A percentile compares a stretch with the other conserved stretches of the same genome.
phyloP scores from a whole-genome alignment of 1,284 basidiomycete species.

The Austropuccinia psidii region DNA sequence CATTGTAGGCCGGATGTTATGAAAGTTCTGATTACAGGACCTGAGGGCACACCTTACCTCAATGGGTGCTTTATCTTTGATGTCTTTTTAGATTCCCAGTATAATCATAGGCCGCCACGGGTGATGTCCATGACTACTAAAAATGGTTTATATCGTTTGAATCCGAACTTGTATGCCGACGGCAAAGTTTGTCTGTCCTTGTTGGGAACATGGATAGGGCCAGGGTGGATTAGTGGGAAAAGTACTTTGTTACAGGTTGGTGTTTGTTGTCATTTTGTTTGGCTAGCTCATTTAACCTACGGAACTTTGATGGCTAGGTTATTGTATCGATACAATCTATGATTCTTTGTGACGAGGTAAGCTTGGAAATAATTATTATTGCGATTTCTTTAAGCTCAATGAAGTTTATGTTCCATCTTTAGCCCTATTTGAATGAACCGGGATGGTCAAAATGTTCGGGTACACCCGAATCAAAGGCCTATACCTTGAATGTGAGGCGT shows the following conservation, averaged over 20 bases:
- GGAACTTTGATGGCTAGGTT: too few species aligned
- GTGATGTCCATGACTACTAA: conserved; percentile 89
- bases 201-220: conserved; percentile 67
- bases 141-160: conserved; percentile 77
- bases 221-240: conserved; percentile 77
- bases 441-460: conserved; percentile 63
- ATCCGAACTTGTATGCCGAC: conserved; percentile 81
- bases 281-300: conserved; percentile 37
- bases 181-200: conserved; percentile 84
- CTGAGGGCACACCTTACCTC: conserved; percentile 31
- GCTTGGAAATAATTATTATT: not conserved
- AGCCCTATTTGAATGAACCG: conserved; percentile 81
- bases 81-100: conserved; percentile 74
- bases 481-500: conserved; percentile 68
- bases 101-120: conserved; percentile 68
- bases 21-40: conserved; percentile 26
- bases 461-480: conserved; percentile 39
- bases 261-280: conserved; percentile 23
- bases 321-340: conserved; percentile 88
- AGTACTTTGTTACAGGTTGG: conserved; percentile 71
- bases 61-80: conserved; percentile 60
- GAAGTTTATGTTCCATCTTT: conserved; percentile 55
- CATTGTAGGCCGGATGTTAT: conserved; percentile 22
- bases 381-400: conserved; percentile 48
- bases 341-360: conserved; percentile 52